Base-by-base conservation (phyloP, 306 rosid species). In the barrel medic (Medicago truncatula) region DNA sequence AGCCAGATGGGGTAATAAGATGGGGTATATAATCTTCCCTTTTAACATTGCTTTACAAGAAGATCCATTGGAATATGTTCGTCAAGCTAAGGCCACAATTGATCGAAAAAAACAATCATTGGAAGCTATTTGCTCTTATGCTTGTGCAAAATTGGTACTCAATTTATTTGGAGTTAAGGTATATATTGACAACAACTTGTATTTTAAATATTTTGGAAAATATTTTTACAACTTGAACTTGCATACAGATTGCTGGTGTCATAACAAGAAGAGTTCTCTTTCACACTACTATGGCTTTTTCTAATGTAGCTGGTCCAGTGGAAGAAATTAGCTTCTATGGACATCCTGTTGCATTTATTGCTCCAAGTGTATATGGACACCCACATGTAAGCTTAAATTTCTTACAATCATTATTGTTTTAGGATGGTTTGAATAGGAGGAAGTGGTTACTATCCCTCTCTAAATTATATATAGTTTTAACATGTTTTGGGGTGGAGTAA, bases 271-370 rank as follows among this genome's bases (percentile, higher is more conserved):
- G 87, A 67, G 76, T 79, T 70, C 52, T 87, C 43, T 84, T 25
- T 6, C 71, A 89, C 75, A 87, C 89, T 0, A 89, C 92, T 8
- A 0, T 87, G 67, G 41, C 88, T 3, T 84, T 91, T 78, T 87
- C 97, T 2, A 88, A 76, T 66, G 14, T 91, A 72, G 72, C 76
- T 52, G 93, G 93, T 65, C 97, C 97, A 0, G n/a, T 47, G 9
- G 92, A 91, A 75, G 92, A 91, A 66, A 73, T 91, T 40, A 82
- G 85, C 77, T 91, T 89, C 70, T 84, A 58, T 38, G 93, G 89
- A 53, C 93, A 87, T 78, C 89, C 84, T 9, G 12, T 86, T 3
- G 72, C 85, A 67, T 91, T 67, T 86, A 18, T 89, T 67, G 87
- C 89, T 49, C 90, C 90, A 7, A 80, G 82, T 78, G 89, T 81